Conservation (phyloP, 176 grass and related monocot genomes). For the Bonia amplexicaulis region DNA sequence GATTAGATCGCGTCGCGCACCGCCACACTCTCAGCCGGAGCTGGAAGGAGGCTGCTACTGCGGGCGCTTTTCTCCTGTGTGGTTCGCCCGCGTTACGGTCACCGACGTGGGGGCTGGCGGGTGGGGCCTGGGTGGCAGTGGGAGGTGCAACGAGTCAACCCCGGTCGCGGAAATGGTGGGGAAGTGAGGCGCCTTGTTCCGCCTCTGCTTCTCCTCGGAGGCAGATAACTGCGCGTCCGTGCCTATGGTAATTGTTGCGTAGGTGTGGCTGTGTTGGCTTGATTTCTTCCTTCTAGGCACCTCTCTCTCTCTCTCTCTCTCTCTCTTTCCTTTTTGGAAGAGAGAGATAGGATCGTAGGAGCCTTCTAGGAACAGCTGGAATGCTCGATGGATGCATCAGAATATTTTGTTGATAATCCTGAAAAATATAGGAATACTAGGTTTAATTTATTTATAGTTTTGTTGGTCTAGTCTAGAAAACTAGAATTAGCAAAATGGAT, state of each 20-base stretch:
- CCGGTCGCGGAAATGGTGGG: slow-evolving; percentile 2
- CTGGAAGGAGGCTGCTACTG: slow-evolving; percentile 1
- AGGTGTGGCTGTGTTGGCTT: background rate
- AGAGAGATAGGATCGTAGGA: background rate
- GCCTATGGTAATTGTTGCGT: too few species aligned
- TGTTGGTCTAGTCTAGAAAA: background rate
- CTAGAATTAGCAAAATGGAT: background rate
- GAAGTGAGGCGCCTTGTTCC: background rate
- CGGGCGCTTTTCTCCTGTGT: background rate
- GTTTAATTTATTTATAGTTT: background rate
- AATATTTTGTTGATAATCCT: background rate
- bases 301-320: background rate
- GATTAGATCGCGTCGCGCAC: background rate
- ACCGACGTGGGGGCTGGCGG: slow-evolving; percentile 6
- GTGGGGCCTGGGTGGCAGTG: background rate
- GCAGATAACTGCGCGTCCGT: too few species aligned
- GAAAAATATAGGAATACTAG: background rate
- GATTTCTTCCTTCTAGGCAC: background rate
- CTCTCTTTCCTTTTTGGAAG: too few species aligned
- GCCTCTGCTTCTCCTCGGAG: background rate
- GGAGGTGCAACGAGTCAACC: background rate
- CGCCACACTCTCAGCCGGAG: slow-evolving; percentile 14
- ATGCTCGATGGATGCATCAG: background rate
- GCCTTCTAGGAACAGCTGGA: slow-evolving; percentile 7
- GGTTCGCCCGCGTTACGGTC: background rate